Conservation (phyloP, 164 flowering plant genomes). For the Magnolia officinalis region DNA sequence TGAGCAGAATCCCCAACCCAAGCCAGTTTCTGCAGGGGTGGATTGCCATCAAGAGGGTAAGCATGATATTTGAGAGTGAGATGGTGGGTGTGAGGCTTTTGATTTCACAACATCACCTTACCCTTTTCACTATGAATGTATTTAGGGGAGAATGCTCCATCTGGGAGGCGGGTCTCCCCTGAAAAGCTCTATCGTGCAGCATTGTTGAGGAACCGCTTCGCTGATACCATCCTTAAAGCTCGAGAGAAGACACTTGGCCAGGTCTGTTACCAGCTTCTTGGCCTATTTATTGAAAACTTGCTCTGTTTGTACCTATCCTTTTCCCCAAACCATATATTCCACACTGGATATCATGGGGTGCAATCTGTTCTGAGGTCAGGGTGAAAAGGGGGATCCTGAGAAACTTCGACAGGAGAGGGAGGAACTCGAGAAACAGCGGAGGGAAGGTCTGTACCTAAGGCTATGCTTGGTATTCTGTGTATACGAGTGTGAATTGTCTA, state of each 20-base stretch:
- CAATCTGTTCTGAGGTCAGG: slow-evolving; percentile 35
- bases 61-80: slow-evolving; percentile 35
- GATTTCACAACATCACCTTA: slow-evolving; percentile 41
- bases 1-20: slow-evolving; percentile 36
- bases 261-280: slow-evolving; percentile 30
- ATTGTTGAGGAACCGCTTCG: slow-evolving; percentile 72
- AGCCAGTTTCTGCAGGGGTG: slow-evolving; percentile 27
- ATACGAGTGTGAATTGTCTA: not conserved
- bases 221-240: slow-evolving; percentile 88
- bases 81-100: slow-evolving; percentile 13
- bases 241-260: slow-evolving; percentile 67
- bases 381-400: slow-evolving; percentile 67
- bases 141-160: slow-evolving; percentile 73
- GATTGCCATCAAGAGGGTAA: slow-evolving; percentile 68
- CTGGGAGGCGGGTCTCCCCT: slow-evolving; percentile 80
- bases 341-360: slow-evolving; percentile 9
- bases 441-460: slow-evolving; percentile 46
- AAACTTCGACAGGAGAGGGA: slow-evolving; percentile 66
- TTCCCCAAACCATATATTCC: slow-evolving; percentile 2
- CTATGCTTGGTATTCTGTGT: not conserved
- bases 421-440: slow-evolving; percentile 59
- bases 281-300: not conserved
- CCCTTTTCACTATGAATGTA: slow-evolving; percentile 30
- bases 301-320: not conserved
- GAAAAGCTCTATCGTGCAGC: slow-evolving; percentile 82